A percentile compares a stretch with the other conserved stretches of the same genome.
Conservation (phyloP, 2,329 filamentous ascomycete species). For the Fusarium sp. region DNA sequence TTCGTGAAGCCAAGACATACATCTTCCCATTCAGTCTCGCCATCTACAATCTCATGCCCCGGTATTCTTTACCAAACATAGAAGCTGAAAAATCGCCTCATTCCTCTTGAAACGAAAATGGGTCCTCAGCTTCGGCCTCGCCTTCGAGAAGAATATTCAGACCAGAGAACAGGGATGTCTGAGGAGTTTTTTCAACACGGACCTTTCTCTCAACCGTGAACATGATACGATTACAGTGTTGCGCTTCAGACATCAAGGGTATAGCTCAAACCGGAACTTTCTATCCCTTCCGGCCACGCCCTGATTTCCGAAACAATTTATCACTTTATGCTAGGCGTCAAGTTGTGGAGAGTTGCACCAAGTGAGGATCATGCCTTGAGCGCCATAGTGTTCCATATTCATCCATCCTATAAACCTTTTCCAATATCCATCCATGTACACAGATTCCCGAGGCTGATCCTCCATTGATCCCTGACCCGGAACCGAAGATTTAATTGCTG, state of each 20-base stretch:
- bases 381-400: neutral
- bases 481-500: conserved; percentile 13
- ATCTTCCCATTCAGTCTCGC: too few relatives aligned
- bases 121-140: conserved; percentile 5
- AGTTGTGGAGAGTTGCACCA: neutral
- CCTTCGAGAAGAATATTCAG: conserved; percentile 24
- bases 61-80: neutral
- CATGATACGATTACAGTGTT: conserved; percentile 10
- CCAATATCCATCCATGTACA: conserved; percentile 21
- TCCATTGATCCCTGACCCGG: conserved; percentile 20
- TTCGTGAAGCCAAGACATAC: neutral
- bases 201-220: conserved; percentile 14
- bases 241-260: conserved; percentile 4
- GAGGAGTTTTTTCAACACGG: conserved; percentile 24
- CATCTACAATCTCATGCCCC: conserved; percentile 4
- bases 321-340: neutral
- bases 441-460: conserved; percentile 33
- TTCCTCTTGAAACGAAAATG: conserved; percentile 1
- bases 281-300: neutral
- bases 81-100: conserved; percentile 7
- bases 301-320: conserved; percentile 22
- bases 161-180: conserved; percentile 16
- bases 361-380: conserved; percentile 1
- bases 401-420: conserved; percentile 13
- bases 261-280: conserved; percentile 13